A percentile compares a stretch with the other conserved stretches of the same genome.
These are phyloP conservation scores for Mortierella alpina DNA, from an alignment of 192 early-diverging fungal species.

Conservation along the genomic window DNA sequence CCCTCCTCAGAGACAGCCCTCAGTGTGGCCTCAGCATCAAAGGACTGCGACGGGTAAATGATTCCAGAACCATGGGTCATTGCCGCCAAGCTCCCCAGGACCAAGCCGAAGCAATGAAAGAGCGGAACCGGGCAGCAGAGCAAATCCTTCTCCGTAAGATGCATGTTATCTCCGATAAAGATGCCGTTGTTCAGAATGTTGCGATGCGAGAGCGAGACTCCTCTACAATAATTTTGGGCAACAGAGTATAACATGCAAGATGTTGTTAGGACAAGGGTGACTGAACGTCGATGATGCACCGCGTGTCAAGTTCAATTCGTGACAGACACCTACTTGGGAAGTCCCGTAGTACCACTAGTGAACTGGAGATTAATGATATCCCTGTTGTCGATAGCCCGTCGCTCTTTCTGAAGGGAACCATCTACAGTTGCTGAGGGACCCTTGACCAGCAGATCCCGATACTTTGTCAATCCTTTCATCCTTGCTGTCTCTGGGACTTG, in stretches of 20 bases:
- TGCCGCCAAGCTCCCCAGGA: conserved; percentile 57
- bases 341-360: conserved; percentile 64
- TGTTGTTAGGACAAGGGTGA: not conserved
- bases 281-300: conserved; percentile 7
- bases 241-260: too few species aligned
- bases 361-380: conserved; percentile 65
- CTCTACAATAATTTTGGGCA: conserved; percentile 8
- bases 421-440: not conserved
- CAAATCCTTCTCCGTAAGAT: conserved; percentile 51
- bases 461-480: conserved; percentile 41
- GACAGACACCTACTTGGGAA: conserved; percentile 48
- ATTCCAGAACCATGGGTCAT: conserved; percentile 57
- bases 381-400: conserved; percentile 11
- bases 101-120: conserved; percentile 67
- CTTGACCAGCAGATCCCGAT: conserved; percentile 32
- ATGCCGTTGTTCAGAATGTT: conserved; percentile 63
- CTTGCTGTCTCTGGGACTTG: conserved; percentile 17
- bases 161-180: conserved; percentile 53
- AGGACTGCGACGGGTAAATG: conserved; percentile 55
- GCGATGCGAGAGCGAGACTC: conserved; percentile 56
- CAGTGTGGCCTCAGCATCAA: conserved; percentile 56
- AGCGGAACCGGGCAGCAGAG: conserved; percentile 62
- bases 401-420: conserved; percentile 12
- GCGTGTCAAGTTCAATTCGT: not conserved
- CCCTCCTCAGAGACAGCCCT: conserved; percentile 53